Conservation (phyloP, 2,329 filamentous ascomycete species). For the Pleoardoris graminearum region DNA sequence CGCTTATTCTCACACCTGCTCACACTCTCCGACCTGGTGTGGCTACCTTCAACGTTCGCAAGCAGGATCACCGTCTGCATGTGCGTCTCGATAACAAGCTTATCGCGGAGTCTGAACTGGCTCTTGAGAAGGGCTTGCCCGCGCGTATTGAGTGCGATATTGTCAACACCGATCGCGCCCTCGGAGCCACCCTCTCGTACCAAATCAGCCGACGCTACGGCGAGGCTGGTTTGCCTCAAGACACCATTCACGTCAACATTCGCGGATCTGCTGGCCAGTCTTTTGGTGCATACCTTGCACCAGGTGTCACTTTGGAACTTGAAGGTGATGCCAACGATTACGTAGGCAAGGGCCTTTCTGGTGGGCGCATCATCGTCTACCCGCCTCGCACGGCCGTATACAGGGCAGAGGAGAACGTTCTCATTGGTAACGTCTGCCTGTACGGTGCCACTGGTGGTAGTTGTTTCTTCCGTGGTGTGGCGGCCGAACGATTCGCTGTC, state of each 20-base stretch:
- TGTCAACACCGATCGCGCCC: conserved; percentile 92
- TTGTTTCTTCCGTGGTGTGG: conserved; percentile 96
- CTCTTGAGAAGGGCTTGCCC: conserved; percentile 89
- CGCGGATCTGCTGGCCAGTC: conserved; percentile 96
- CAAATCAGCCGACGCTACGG: conserved; percentile 93
- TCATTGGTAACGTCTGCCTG: conserved; percentile 91
- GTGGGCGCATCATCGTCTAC: conserved; percentile 90
- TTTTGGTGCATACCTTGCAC: conserved; percentile 90
- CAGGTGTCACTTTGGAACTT: conserved; percentile 90
- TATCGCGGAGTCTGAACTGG: conserved; percentile 91
- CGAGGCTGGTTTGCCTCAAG: conserved; percentile 83
- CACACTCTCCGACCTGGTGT: conserved; percentile 93
- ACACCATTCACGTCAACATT: conserved; percentile 95
- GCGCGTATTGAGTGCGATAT: conserved; percentile 94
- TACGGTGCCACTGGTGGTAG: conserved; percentile 91
- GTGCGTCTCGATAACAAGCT: conserved; percentile 95
- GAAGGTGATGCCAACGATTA: conserved; percentile 98
- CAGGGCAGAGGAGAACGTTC: conserved; percentile 94
- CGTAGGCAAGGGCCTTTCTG: conserved; percentile 92
- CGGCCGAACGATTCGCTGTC: conserved; percentile 94
- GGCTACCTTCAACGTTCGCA: conserved; percentile 95
- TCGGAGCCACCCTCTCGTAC: conserved; percentile 93
- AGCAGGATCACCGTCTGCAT: conserved; percentile 94
- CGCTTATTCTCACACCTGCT: conserved; percentile 90
- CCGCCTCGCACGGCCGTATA: conserved; percentile 87